Evolutionary conservation across 495 filamentous ascomycete genomes (phyloP).

Genomic region (Talaromyces nanjingensis): DNA sequence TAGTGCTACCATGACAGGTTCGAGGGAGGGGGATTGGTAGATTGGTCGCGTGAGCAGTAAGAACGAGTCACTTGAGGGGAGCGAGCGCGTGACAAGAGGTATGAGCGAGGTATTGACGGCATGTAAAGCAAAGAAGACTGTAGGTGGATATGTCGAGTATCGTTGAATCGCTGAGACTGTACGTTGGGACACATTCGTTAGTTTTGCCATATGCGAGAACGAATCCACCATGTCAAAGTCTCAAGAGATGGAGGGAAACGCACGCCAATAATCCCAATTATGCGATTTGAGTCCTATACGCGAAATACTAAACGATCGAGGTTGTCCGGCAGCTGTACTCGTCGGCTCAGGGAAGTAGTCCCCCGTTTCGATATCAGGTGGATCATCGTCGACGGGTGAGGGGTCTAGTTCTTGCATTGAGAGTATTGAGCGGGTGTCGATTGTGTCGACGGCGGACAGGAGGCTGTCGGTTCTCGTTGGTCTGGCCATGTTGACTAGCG

Average conservation of each 20-base stretch:
- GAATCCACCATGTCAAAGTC: conserved; percentile 5
- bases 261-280: conserved; percentile 58
- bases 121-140: conserved; percentile 69
- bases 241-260: conserved; percentile 9
- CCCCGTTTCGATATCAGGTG: conserved; percentile 44
- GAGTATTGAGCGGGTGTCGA: conserved; percentile 41
- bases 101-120: conserved; percentile 73
- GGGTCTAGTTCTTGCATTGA: conserved; percentile 77
- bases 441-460: conserved; percentile 8
- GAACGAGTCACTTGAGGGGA: conserved; percentile 47
- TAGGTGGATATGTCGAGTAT: conserved; percentile 84
- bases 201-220: neutral
- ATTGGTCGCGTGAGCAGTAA: conserved; percentile 58
- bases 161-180: conserved; percentile 72
- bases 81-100: conserved; percentile 52
- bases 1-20: conserved; percentile 38
- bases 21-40: conserved; percentile 66
- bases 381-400: conserved; percentile 63
- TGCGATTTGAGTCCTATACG: conserved; percentile 51
- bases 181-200: conserved; percentile 9
- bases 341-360: conserved; percentile 46
- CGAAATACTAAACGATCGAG: conserved; percentile 4
- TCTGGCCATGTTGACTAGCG: conserved; percentile 1
- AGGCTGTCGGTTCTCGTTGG: conserved; percentile 1
- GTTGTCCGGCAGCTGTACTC: neutral